Evolutionary conservation across 202 grass and related monocot genomes (phyloP).

Genomic region (Cymbopogon flexuosus): DNA sequence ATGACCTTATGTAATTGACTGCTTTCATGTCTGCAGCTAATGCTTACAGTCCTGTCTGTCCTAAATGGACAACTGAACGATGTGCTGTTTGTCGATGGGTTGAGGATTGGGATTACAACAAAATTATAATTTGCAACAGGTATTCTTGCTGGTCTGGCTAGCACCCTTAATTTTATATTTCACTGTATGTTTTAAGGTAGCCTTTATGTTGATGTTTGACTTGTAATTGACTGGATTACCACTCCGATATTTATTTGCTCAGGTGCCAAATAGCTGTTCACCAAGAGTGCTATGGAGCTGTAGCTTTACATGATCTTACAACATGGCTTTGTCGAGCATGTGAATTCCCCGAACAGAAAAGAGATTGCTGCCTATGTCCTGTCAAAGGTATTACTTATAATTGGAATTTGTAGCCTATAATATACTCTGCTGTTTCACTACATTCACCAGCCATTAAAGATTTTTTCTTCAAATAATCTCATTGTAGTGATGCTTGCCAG

Average conservation of each 20-base stretch:
- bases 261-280: conserved; percentile 96
- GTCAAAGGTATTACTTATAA: conserved; percentile 62
- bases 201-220: conserved; percentile 9
- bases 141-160: conserved; percentile 14
- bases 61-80: conserved; percentile 93
- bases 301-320: conserved; percentile 63
- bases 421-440: neutral
- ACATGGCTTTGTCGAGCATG: conserved; percentile 94
- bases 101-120: conserved; percentile 99
- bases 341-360: conserved; percentile 54
- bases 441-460: neutral
- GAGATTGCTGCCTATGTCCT: conserved; percentile 80
- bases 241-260: conserved; percentile 32
- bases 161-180: conserved; percentile 11
- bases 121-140: conserved; percentile 99
- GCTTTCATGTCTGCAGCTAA: conserved; percentile 48
- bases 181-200: neutral
- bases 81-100: conserved; percentile 97
- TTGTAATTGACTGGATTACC: conserved; percentile 9
- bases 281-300: conserved; percentile 91
- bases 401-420: neutral
- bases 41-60: conserved; percentile 63
- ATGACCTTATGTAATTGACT: conserved; percentile 18
- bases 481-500: neutral
- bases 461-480: neutral